Conservation (phyloP, 257 asterid genomes). For the Linaria vulgaris region DNA sequence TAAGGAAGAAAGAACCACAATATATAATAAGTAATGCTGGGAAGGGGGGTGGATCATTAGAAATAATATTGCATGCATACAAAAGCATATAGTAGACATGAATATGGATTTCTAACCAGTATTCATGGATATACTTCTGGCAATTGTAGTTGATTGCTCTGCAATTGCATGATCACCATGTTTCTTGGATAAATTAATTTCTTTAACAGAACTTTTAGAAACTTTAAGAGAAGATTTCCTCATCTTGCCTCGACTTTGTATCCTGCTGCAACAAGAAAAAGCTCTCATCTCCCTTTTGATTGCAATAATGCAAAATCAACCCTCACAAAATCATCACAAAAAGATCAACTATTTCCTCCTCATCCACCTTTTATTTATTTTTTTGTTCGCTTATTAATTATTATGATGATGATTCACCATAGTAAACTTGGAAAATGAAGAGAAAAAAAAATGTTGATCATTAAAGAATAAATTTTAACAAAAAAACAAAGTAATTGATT, state of each 20-base stretch:
- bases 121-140: slow-evolving; percentile 63
- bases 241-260: slow-evolving; percentile 38
- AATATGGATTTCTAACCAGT: slow-evolving; percentile 40
- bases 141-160: slow-evolving; percentile 40
- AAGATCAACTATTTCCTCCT: not conserved
- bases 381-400: slow-evolving; percentile 1
- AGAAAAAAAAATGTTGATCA: slow-evolving; percentile 7
- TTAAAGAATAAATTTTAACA: slow-evolving; percentile 8
- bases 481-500: slow-evolving; percentile 1
- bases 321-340: slow-evolving; percentile 3
- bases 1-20: not conserved
- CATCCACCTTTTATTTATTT: not conserved
- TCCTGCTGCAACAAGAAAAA: slow-evolving; percentile 49
- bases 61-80: too few species aligned
- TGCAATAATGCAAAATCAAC: slow-evolving; percentile 10
- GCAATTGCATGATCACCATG: slow-evolving; percentile 32
- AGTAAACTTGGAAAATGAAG: not conserved
- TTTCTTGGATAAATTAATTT: slow-evolving; percentile 30
- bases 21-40: too few species aligned
- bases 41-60: too few species aligned
- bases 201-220: slow-evolving; percentile 57
- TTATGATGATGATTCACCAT: slow-evolving; percentile 6
- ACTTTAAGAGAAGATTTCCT: slow-evolving; percentile 49
- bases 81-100: not conserved
- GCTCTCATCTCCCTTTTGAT: slow-evolving; percentile 43